phyloP scores from a whole-genome alignment of 1,284 basidiomycete genomes.

The Cutaneotrichosporon arboriforme region DNA sequence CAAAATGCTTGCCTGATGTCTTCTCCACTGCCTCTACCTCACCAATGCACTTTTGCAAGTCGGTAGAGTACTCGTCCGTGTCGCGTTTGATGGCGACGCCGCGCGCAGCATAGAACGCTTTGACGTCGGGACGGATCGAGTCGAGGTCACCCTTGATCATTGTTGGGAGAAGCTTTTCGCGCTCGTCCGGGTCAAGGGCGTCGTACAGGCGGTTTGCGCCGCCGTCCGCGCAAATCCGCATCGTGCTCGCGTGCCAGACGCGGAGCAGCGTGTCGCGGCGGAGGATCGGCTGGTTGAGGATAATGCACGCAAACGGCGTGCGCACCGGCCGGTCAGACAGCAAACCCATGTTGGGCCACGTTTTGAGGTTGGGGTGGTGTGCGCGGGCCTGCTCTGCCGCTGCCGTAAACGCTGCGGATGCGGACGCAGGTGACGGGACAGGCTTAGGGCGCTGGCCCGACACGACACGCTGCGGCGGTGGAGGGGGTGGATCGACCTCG shows the following conservation, averaged over 20 bases:
- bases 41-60: conserved; percentile 84
- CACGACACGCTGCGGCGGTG: conserved; percentile 9
- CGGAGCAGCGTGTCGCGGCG: conserved; percentile 55
- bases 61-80: conserved; percentile 74
- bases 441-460: not conserved
- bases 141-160: conserved; percentile 92
- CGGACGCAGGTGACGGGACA: not conserved
- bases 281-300: conserved; percentile 83
- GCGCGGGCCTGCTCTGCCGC: conserved; percentile 7
- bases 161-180: conserved; percentile 60
- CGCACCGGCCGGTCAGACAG: conserved; percentile 13
- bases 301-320: conserved; percentile 58
- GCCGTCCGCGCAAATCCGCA: conserved; percentile 76
- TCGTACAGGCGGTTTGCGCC: conserved; percentile 86
- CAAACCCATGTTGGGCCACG: conserved; percentile 7
- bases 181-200: conserved; percentile 47
- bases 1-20: conserved; percentile 53
- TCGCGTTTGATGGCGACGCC: conserved; percentile 66
- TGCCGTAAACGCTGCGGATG: conserved; percentile 3
- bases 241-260: conserved; percentile 61
- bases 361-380: conserved; percentile 11
- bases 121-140: conserved; percentile 71
- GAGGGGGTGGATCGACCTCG: conserved; percentile 13
- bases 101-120: conserved; percentile 62
- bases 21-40: conserved; percentile 56